These are phyloP conservation scores for Crithidia acanthocephali DNA, from an alignment of 208 protist genomes.

Conservation along the genomic window DNA sequence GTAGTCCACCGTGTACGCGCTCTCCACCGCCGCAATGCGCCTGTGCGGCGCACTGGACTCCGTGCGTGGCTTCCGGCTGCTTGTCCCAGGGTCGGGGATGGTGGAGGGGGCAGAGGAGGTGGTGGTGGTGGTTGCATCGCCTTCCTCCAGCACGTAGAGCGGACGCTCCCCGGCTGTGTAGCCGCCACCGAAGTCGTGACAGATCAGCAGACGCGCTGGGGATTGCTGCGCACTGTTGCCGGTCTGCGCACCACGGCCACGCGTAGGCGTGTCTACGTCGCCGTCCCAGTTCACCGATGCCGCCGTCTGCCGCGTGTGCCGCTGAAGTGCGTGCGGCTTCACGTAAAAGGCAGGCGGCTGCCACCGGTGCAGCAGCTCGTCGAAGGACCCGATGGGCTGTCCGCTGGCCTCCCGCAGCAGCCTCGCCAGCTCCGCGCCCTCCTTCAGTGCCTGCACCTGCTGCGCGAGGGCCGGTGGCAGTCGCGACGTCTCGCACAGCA, in stretches of 20 bases:
- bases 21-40: constrained; percentile 21
- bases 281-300: constrained; percentile 3
- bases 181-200: constrained; percentile 83
- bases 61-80: not conserved
- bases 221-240: not conserved
- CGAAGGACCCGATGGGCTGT: constrained; percentile 41
- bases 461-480: constrained; percentile 32
- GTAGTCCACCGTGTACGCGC: constrained; percentile 67
- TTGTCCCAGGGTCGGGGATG: too few species aligned
- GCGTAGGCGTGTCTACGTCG: not conserved
- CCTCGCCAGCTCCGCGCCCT: constrained; percentile 25
- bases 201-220: constrained; percentile 56
- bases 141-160: constrained; percentile 35
- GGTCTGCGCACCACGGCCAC: not conserved
- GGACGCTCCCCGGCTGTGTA: constrained; percentile 57
- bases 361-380: constrained; percentile 32
- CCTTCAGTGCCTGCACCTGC: constrained; percentile 18
- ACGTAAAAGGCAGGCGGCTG: constrained; percentile 22
- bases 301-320: not conserved
- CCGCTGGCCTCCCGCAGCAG: constrained; percentile 28
- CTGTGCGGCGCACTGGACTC: not conserved
- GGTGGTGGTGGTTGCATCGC: not conserved
- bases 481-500: constrained; percentile 44
- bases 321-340: constrained; percentile 15
- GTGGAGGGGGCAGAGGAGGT: too few species aligned